These are phyloP conservation scores for Aegilops speltoides DNA, from an alignment of 176 grass and related monocot genomes.

Conservation along the genomic window DNA sequence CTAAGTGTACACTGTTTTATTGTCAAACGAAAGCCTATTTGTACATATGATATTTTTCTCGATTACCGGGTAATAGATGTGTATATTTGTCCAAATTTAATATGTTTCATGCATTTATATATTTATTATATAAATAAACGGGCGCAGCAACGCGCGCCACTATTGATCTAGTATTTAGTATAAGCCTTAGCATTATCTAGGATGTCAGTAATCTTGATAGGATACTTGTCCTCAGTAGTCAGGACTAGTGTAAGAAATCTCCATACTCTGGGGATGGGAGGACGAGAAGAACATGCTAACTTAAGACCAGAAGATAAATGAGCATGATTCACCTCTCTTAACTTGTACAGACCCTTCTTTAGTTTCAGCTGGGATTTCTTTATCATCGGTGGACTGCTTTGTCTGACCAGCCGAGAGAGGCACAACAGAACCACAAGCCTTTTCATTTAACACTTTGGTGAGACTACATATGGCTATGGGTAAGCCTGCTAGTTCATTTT, in stretches of 20 bases:
- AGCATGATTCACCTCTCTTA: neutral
- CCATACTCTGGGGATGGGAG: neutral
- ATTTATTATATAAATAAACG: too few relatives aligned
- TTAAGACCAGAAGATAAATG: conserved; percentile 23
- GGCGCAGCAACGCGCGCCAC: too few relatives aligned
- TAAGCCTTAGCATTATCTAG: neutral
- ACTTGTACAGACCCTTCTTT: conserved; percentile 4
- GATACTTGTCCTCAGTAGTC: neutral
- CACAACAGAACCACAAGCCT: neutral
- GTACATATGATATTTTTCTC: too few relatives aligned
- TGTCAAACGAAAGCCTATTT: too few relatives aligned
- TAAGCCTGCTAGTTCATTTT: conserved; percentile 3
- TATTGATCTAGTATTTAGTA: too few relatives aligned
- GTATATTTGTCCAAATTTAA: too few relatives aligned
- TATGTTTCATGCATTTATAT: too few relatives aligned
- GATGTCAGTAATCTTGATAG: neutral
- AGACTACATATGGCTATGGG: conserved; percentile 33
- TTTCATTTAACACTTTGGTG: conserved; percentile 8
- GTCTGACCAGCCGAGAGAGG: conserved; percentile 16
- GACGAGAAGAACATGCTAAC: conserved; percentile 2
- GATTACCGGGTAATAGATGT: too few relatives aligned
- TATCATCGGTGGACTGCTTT: conserved; percentile 14
- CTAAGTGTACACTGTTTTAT: too few relatives aligned
- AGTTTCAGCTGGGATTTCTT: conserved; percentile 10
- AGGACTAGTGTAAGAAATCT: conserved; percentile 4